Conservation (phyloP, 768 basidiomycete genomes). For the Neoboletus brunneissimus region DNA sequence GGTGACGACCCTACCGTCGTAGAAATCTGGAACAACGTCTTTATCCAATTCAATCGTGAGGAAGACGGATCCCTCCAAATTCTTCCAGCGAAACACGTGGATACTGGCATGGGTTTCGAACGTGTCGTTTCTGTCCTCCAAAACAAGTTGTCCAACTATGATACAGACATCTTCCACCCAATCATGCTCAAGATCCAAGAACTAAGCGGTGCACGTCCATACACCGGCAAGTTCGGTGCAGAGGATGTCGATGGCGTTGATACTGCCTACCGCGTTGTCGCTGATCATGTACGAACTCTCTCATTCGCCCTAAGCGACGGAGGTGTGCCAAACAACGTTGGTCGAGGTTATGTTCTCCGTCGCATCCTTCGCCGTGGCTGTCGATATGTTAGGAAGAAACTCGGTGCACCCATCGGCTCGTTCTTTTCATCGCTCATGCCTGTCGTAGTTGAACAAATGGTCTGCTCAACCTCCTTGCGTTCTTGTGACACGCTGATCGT, state of each 20-base stretch:
- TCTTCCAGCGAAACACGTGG: slow-evolving; percentile 92
- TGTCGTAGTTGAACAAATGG: slow-evolving; percentile 85
- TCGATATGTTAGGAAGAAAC: slow-evolving; percentile 93
- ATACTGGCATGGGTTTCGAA: slow-evolving; percentile 99
- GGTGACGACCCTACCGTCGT: slow-evolving; percentile 95
- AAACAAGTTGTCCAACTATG: slow-evolving; percentile 91
- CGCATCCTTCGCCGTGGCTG: slow-evolving; percentile 91
- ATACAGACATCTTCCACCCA: slow-evolving; percentile 92
- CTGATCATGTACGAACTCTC: slow-evolving; percentile 93
- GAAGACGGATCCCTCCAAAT: slow-evolving; percentile 74
- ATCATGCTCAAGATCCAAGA: slow-evolving; percentile 86
- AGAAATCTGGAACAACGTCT: slow-evolving; percentile 99
- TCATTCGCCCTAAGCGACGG: slow-evolving; percentile 96
- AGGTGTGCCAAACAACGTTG: slow-evolving; percentile 93
- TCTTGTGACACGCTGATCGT: slow-evolving; percentile 8
- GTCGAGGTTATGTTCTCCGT: slow-evolving; percentile 94
- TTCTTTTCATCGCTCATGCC: slow-evolving; percentile 95
- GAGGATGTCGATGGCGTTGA: slow-evolving; percentile 96
- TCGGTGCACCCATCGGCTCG: slow-evolving; percentile 85
- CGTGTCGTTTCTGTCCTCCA: slow-evolving; percentile 93
- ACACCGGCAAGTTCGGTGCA: slow-evolving; percentile 88
- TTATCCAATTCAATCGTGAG: slow-evolving; percentile 98
- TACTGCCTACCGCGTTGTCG: slow-evolving; percentile 95
- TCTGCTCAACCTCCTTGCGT: slow-evolving; percentile 32
- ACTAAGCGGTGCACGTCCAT: slow-evolving; percentile 83